Base-by-base conservation (phyloP, 306 rosid genomes). In the Trifolium pratense region DNA sequence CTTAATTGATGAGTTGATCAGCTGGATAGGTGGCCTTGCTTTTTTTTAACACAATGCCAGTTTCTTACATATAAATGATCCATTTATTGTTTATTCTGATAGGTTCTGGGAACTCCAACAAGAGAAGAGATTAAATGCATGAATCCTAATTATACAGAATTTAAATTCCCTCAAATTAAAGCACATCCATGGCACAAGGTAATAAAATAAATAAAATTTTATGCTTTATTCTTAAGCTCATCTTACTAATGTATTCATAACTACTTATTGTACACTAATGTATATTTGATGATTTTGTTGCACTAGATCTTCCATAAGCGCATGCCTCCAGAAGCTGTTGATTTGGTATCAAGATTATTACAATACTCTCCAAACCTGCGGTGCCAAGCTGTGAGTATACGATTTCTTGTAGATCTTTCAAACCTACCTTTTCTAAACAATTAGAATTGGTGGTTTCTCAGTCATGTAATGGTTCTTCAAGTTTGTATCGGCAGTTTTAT, bases 141-240 rank as follows among this genome's bases (percentile, higher is more conserved):
- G 98, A 93, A 93, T 81, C 98, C 97, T 75, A 91, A 93, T 79
- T 93, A 93, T 75, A 93, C 98, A 14, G 98, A 93, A 82, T 93
- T 89, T 89, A 93, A 93, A 79, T 93, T 93, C 85, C 98, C 98
- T 42, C 98, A 93, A 78, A 93, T 93, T 57, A 93, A 93, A 86
- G 98, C 98, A 36, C 98, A 93, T 75, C 98, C 98, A 45, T 93
- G 98, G 98, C 98, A 93, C 88, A 93, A 93, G 97, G 98, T 93
- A 87, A 42, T 20, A 3, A 15, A 31, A 51, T 42, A 60, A 67
- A 15, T 66, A 23, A 60, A 20, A 36, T 73, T 34, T 65, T 60
- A 57, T 62, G 34, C n/a, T 68, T 34, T 46, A 12, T 57, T 37
- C 51, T 29, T 14, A 37, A 26, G 56, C 40, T 66, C 60, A n/a